Evolutionary conservation across 768 basidiomycete species (phyloP).

Genomic region (Lactarius psammicola): DNA sequence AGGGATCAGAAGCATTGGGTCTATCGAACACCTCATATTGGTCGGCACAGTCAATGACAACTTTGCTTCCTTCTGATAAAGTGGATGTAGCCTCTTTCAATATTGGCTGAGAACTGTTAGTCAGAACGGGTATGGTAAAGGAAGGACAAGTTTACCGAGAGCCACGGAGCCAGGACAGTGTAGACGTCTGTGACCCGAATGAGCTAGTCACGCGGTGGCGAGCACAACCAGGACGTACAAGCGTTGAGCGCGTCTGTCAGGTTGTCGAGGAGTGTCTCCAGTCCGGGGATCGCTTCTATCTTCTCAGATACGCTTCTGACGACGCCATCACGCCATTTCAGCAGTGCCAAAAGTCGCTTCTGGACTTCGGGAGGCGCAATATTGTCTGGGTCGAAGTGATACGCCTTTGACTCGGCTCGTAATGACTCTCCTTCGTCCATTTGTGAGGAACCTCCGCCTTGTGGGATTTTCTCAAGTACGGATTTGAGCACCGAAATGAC

Average conservation of each 20-base stretch:
- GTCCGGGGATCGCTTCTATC: slow-evolving; percentile 67
- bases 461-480: slow-evolving; percentile 50
- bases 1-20: slow-evolving; percentile 65
- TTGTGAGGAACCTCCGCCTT: slow-evolving; percentile 48
- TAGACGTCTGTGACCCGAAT: slow-evolving; percentile 48
- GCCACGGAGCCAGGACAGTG: slow-evolving; percentile 63
- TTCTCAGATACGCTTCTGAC: slow-evolving; percentile 51
- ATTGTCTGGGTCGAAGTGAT: slow-evolving; percentile 60
- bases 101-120: slow-evolving; percentile 47
- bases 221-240: slow-evolving; percentile 41
- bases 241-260: slow-evolving; percentile 65
- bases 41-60: slow-evolving; percentile 66
- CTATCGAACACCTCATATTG: slow-evolving; percentile 72
- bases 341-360: slow-evolving; percentile 49
- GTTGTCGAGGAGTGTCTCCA: slow-evolving; percentile 55
- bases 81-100: slow-evolving; percentile 55
- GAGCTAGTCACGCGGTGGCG: slow-evolving; percentile 10
- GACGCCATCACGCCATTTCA: slow-evolving; percentile 64
- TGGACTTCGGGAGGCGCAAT: slow-evolving; percentile 66
- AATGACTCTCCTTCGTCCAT: slow-evolving; percentile 56
- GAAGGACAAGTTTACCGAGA: slow-evolving; percentile 42
- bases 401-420: slow-evolving; percentile 54
- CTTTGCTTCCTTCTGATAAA: slow-evolving; percentile 61
- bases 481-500: slow-evolving; percentile 41
- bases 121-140: neutral